These are phyloP conservation scores for Setomelanomma holmii DNA, from an alignment of 2,329 filamentous ascomycete genomes.

Conservation along the genomic window DNA sequence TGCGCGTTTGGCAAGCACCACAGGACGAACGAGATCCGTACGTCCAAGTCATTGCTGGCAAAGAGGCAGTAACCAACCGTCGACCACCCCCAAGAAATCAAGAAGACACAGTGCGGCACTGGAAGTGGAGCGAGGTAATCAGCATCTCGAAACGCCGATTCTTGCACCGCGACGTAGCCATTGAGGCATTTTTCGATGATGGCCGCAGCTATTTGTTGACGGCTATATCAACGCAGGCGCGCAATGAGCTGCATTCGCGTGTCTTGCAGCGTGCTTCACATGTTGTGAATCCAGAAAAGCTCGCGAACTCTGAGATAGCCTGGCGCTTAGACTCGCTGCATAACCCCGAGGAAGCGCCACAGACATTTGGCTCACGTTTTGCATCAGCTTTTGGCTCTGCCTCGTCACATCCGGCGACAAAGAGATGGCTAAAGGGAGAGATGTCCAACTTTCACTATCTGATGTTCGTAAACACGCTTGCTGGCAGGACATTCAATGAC, in stretches of 20 bases:
- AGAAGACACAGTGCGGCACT: conserved; percentile 81
- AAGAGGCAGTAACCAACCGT: conserved; percentile 66
- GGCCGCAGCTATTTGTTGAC: conserved; percentile 94
- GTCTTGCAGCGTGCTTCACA: conserved; percentile 82
- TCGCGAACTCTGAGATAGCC: conserved; percentile 81
- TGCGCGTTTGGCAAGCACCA: conserved; percentile 94
- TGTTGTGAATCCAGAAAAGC: conserved; percentile 71
- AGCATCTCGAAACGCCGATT: conserved; percentile 96
- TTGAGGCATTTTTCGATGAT: conserved; percentile 98
- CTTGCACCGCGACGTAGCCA: conserved; percentile 90
- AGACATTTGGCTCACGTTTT: conserved; percentile 83
- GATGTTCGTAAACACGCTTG: conserved; percentile 98
- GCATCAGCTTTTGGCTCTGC: conserved; percentile 89
- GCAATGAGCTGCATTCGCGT: conserved; percentile 82
- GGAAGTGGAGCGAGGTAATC: conserved; percentile 93
- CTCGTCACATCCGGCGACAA: conserved; percentile 82
- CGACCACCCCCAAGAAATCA: conserved; percentile 40
- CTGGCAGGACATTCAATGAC: conserved; percentile 96
- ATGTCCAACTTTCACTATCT: conserved; percentile 99
- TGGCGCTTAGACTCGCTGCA: conserved; percentile 91
- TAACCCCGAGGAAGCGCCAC: conserved; percentile 67
- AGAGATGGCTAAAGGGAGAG: conserved; percentile 90
- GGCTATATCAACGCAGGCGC: conserved; percentile 72
- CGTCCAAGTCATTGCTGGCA: conserved; percentile 87
- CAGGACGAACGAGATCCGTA: conserved; percentile 93